Conservation (phyloP, 2,329 filamentous ascomycete genomes). For the Colletotrichum endophyticum region DNA sequence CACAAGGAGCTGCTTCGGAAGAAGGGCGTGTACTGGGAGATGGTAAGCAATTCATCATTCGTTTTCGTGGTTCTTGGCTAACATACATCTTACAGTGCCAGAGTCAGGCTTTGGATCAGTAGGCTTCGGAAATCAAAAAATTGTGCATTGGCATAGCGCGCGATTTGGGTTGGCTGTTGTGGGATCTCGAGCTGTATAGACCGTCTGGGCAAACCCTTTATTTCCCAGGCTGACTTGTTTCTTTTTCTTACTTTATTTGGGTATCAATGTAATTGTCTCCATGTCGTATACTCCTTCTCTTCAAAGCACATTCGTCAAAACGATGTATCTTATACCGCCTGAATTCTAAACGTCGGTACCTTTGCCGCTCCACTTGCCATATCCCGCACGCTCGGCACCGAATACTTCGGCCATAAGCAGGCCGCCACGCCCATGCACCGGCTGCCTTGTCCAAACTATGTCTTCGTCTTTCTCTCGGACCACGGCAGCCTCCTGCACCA, state of each 20-base stretch:
- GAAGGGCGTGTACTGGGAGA: constrained; percentile 22
- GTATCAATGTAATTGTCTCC: neutral
- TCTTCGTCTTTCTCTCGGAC: constrained; percentile 29
- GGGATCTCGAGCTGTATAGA: neutral
- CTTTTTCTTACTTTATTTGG: neutral
- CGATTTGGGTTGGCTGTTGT: neutral
- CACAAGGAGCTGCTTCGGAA: constrained; percentile 30
- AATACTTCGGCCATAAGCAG: constrained; percentile 21
- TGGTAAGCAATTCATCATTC: neutral
- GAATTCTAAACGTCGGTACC: neutral
- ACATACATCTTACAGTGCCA: constrained; percentile 14
- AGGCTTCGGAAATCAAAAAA: neutral
- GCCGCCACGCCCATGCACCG: constrained; percentile 30
- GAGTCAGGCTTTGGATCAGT: constrained; percentile 22
- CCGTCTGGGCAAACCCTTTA: neutral
- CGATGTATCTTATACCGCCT: neutral
- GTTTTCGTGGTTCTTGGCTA: neutral
- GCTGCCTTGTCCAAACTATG: constrained; percentile 38
- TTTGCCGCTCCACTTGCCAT: no score
- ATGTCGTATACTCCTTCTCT: neutral
- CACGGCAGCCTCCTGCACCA: constrained; percentile 41
- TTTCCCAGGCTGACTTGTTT: neutral
- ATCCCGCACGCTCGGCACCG: neutral
- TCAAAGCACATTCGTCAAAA: neutral
- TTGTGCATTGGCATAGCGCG: neutral